A percentile compares a stretch with the other conserved stretches of the same genome.
These are phyloP conservation scores for Beauveria australis DNA, from an alignment of 2,329 filamentous ascomycete species.

Conservation along the genomic window DNA sequence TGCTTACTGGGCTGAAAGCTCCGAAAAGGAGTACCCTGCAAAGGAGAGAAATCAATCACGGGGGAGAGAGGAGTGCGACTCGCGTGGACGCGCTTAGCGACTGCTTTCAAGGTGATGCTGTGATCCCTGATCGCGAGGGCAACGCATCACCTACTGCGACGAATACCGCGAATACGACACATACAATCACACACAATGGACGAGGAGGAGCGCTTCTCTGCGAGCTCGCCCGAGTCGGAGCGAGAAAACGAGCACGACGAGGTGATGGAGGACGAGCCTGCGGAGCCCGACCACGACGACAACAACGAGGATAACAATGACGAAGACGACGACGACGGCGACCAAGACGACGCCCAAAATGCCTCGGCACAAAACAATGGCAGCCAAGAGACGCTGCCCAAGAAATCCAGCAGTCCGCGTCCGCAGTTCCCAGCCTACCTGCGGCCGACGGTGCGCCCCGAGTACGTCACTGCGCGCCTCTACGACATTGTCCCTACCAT, in stretches of 20 bases:
- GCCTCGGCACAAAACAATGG: constrained; percentile 19
- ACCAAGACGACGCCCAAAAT: constrained; percentile 30
- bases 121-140: not conserved
- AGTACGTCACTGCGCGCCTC: constrained; percentile 67
- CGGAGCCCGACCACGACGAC: constrained; percentile 27
- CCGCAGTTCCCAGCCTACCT: constrained; percentile 15
- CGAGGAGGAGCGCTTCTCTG: constrained; percentile 25
- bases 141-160: not conserved
- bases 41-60: not conserved
- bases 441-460: constrained; percentile 61
- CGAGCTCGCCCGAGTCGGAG: constrained; percentile 26
- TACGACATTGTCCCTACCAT: constrained; percentile 98
- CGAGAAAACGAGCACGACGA: constrained; percentile 20
- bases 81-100: not conserved
- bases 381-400: constrained; percentile 13
- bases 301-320: constrained; percentile 27
- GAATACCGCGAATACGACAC: not conserved
- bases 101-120: not conserved
- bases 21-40: not conserved
- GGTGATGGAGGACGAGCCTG: constrained; percentile 16
- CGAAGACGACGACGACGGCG: constrained; percentile 27
- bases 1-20: not conserved
- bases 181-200: constrained; percentile 18
- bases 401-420: constrained; percentile 24
- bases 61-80: not conserved